Conservation (phyloP, 352 stramenopile genomes). For the Hyaloperonospora arabidopsidis region DNA sequence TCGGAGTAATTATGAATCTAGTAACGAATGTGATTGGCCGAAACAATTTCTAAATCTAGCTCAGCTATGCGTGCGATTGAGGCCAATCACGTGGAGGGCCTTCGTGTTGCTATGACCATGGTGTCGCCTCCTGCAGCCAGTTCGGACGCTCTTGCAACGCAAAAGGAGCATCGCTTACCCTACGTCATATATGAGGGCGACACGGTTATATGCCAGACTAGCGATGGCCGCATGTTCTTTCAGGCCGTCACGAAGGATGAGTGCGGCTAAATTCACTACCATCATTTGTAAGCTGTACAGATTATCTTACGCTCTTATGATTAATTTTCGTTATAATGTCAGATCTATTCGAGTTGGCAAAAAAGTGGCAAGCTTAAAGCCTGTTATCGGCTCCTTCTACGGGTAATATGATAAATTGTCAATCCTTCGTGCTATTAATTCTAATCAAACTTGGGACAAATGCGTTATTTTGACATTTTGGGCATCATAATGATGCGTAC, state of each 20-base stretch:
- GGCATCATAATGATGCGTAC: background rate
- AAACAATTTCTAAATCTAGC: slow-evolving; percentile 2
- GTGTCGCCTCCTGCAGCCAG: slow-evolving; percentile 5
- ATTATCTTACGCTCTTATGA: too few species aligned
- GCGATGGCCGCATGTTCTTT: slow-evolving; percentile 81
- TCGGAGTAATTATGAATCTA: too few species aligned
- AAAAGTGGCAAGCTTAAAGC: slow-evolving; percentile 60
- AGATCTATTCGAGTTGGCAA: slow-evolving; percentile 77
- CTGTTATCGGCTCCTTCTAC: slow-evolving; percentile 65
- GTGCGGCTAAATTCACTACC: slow-evolving; percentile 23
- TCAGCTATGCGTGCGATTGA: too few species aligned
- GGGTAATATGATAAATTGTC: slow-evolving; percentile 26
- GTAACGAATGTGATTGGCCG: slow-evolving; percentile 1
- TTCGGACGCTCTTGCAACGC: too few species aligned
- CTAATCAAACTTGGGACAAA: background rate
- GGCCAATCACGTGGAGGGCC: too few species aligned
- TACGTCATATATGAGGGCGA: slow-evolving; percentile 83
- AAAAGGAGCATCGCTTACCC: slow-evolving; percentile 22
- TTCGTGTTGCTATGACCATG: slow-evolving; percentile 10
- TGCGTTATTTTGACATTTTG: slow-evolving; percentile 3
- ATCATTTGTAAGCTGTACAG: background rate
- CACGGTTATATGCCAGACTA: slow-evolving; percentile 83
- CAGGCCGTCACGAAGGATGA: slow-evolving; percentile 62
- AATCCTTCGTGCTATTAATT: background rate
- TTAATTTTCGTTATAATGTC: too few species aligned